These are phyloP conservation scores for Colletotrichum scovillei DNA, from an alignment of 2,329 filamentous ascomycete genomes.

Conservation along the genomic window DNA sequence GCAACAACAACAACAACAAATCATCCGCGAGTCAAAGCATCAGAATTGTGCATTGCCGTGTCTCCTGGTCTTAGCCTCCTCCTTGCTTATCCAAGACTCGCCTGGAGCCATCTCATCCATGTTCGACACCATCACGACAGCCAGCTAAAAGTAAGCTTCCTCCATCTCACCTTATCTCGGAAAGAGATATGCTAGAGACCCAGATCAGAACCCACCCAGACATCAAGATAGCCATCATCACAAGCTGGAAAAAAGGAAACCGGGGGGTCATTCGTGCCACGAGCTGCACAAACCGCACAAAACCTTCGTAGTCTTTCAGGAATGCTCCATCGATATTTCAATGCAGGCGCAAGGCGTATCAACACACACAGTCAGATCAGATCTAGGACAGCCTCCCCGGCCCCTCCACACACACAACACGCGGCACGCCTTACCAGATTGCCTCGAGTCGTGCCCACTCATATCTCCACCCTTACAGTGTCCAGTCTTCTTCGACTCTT, in stretches of 20 bases:
- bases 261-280: not conserved
- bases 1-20: not conserved
- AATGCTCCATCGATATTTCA: not conserved
- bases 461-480: not conserved
- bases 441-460: not conserved
- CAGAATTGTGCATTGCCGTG: not conserved
- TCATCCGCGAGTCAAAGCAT: not conserved
- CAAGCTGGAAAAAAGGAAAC: constrained; percentile 1
- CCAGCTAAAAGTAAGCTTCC: not conserved
- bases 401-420: not conserved
- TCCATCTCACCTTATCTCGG: not conserved
- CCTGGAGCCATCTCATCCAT: not conserved
- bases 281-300: not conserved
- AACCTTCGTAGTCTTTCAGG: not conserved
- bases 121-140: not conserved
- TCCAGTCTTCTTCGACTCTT: not conserved
- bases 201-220: not conserved
- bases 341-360: not conserved
- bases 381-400: not conserved
- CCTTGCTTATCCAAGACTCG: not conserved
- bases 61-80: not conserved
- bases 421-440: not conserved
- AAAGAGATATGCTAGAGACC: not conserved
- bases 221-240: not conserved
- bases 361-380: not conserved